A percentile compares a stretch with the other conserved stretches of the same genome.
Conservation (phyloP, 345 rosid species). For the Moricandia arvensis region DNA sequence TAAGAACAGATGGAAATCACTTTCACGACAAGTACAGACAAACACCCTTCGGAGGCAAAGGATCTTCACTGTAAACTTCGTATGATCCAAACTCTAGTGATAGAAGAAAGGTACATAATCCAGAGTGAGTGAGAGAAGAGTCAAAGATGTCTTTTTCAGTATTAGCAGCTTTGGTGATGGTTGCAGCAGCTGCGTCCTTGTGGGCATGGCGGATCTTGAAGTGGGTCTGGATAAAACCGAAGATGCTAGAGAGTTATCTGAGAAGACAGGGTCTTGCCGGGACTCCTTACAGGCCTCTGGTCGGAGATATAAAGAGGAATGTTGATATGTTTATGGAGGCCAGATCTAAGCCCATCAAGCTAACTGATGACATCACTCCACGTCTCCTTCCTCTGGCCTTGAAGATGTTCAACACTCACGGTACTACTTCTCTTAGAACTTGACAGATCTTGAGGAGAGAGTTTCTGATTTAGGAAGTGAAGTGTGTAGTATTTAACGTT, state of each 20-base stretch:
- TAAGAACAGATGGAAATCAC: background rate
- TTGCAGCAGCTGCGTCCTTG: background rate
- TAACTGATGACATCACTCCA: conserved; percentile 40
- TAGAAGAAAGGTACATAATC: background rate
- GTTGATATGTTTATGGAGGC: conserved; percentile 32
- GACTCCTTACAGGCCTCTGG: conserved; percentile 37
- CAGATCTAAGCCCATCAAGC: conserved; percentile 31
- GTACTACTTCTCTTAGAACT: conserved; percentile 20
- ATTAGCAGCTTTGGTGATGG: conserved; percentile 10
- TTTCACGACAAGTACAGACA: conserved; percentile 12
- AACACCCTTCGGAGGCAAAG: conserved; percentile 2
- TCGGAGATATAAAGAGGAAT: conserved; percentile 45
- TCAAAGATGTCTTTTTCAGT: conserved; percentile 20
- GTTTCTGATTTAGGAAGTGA: background rate
- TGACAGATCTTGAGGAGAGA: background rate
- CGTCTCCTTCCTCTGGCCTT: conserved; percentile 42
- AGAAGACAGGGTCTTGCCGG: conserved; percentile 49
- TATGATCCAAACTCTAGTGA: background rate
- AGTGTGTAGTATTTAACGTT: conserved; percentile 2
- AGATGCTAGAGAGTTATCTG: conserved; percentile 45
- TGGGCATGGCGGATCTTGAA: conserved; percentile 41
- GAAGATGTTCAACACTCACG: conserved; percentile 35
- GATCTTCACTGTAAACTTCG: conserved; percentile 2
- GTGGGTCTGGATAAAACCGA: conserved; percentile 53
- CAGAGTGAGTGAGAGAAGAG: too few relatives aligned